Conservation (phyloP, 1,139 yeast species). For the Diutina mesorugosa region DNA sequence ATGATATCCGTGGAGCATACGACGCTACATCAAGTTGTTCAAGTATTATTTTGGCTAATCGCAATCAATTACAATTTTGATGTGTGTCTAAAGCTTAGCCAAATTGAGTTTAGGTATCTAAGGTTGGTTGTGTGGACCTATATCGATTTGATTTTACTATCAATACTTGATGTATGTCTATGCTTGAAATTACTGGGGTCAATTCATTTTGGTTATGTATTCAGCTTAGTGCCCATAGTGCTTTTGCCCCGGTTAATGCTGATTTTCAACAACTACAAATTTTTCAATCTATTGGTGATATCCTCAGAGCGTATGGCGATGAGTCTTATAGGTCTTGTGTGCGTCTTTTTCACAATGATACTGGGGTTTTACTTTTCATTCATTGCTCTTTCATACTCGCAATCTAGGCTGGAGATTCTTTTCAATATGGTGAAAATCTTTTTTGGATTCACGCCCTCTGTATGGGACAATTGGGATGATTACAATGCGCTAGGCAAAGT, state of each 20-base stretch:
- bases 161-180: conserved; percentile 17
- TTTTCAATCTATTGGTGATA: conserved; percentile 39
- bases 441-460: conserved; percentile 54
- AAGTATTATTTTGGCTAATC: conserved; percentile 20
- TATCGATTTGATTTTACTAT: conserved; percentile 21
- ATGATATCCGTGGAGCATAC: neutral
- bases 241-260: conserved; percentile 43
- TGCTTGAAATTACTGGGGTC: conserved; percentile 10
- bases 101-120: conserved; percentile 28
- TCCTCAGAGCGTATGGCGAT: conserved; percentile 43
- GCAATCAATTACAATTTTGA: conserved; percentile 27
- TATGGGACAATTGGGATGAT: conserved; percentile 47
- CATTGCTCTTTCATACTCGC: conserved; percentile 35
- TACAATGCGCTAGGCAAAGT: conserved; percentile 37
- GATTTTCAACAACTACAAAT: conserved; percentile 40
- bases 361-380: conserved; percentile 49
- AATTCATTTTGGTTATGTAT: conserved; percentile 12
- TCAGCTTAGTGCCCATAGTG: conserved; percentile 37
- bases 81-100: conserved; percentile 23
- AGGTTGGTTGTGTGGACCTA: conserved; percentile 30
- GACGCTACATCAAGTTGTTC: conserved; percentile 6
- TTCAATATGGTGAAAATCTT: conserved; percentile 43
- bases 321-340: conserved; percentile 40
- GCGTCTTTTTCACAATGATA: conserved; percentile 37
- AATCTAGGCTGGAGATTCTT: conserved; percentile 35